Base-by-base conservation (phyloP, 352 stramenopile species). In the Phytophthora sp. region DNA sequence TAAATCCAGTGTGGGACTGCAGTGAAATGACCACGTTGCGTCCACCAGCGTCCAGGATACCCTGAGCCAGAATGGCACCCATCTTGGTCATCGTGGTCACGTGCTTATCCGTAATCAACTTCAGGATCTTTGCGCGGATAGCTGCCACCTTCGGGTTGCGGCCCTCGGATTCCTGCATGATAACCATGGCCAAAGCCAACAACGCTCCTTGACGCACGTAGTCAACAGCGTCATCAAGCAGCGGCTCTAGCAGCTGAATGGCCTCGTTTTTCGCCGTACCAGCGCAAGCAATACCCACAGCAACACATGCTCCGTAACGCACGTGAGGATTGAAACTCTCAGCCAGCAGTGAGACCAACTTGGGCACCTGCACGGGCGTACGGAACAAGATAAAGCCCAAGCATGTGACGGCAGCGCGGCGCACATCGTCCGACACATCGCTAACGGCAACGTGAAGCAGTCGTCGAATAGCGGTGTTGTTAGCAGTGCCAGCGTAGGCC, bases 311-410 rank as follows among this genome's bases (percentile, higher is more conserved):
- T 11, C 97, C 98, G 76, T 99, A 99, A 39, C 98, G 94, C 27
- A 99, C 97, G 81, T 99, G 97, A 32, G 98, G 96, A 81, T 99
- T 99, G 80, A 99, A 99, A 64, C 90, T 98, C 66, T 99, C 98
- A 2, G 98, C 87, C n/a, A 99, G 77, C 27, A 99, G 80, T 38
- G 88, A 94, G 28, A 98, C 94, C 31, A 98, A 65, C 62, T 94
- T 95, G 4, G 88, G 87, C 28, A 95, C 87, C 54, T 98, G 95
- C 58, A 99, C 94, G 12, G 97, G 96, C 24, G 94, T 98, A 49
- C 98, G 97, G 85, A 99, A 99, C 48, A 99, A 74, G 26, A 99
- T 96, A 63, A 99, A 99, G 26, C 97, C 97, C 17, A 99, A 69
- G 34, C 90, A 97, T 13, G 91, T 99, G 11, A 99, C 97, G 9